These are phyloP conservation scores for Zalaria obscura DNA, from an alignment of 2,329 filamentous ascomycete genomes.

Conservation along the genomic window DNA sequence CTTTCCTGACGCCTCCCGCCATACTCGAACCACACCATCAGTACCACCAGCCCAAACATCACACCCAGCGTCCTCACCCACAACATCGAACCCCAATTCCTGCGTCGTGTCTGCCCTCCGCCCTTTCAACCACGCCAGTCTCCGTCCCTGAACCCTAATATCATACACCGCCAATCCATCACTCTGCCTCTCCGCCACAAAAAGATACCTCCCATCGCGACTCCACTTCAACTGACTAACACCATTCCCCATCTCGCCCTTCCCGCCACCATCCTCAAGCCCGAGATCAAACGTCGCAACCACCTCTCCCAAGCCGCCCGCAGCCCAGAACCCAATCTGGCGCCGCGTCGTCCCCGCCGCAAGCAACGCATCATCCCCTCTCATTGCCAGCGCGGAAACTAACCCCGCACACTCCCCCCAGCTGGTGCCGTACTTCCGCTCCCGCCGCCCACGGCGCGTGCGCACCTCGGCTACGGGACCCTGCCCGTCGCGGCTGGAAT, in stretches of 20 bases:
- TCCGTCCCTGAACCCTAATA: slow-evolving; percentile 37
- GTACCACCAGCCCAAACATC: slow-evolving; percentile 46
- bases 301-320: slow-evolving; percentile 32
- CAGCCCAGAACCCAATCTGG: slow-evolving; percentile 41
- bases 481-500: slow-evolving; percentile 33
- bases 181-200: slow-evolving; percentile 42
- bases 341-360: slow-evolving; percentile 45
- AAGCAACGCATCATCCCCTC: slow-evolving; percentile 30
- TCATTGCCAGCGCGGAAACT: slow-evolving; percentile 37
- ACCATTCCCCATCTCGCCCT: slow-evolving; percentile 32
- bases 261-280: slow-evolving; percentile 16
- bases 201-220: slow-evolving; percentile 42
- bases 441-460: slow-evolving; percentile 31
- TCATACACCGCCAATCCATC: slow-evolving; percentile 45
- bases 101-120: slow-evolving; percentile 36
- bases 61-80: slow-evolving; percentile 20
- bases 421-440: slow-evolving; percentile 22
- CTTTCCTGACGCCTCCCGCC: slow-evolving; percentile 29
- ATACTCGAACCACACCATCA: slow-evolving; percentile 35
- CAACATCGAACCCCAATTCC: slow-evolving; percentile 41
- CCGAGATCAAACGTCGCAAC: slow-evolving; percentile 37
- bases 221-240: slow-evolving; percentile 44
- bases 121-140: slow-evolving; percentile 34
- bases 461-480: slow-evolving; percentile 30
- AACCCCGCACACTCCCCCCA: slow-evolving; percentile 40